These are phyloP conservation scores for Yamadazyma akitaensis DNA, from an alignment of 805 yeast genomes.

Conservation along the genomic window DNA sequence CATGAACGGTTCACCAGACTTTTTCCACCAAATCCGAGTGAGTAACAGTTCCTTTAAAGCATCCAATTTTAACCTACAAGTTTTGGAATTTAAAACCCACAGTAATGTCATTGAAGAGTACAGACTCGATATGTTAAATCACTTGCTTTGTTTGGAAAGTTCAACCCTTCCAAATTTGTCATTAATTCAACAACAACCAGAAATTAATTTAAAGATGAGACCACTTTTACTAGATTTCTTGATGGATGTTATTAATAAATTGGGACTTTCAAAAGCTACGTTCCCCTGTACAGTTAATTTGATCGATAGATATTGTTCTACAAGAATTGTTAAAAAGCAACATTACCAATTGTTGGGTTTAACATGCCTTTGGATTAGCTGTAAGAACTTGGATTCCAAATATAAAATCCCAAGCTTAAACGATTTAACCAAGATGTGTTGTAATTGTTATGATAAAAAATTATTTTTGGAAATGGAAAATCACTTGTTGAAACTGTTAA, in stretches of 20 bases:
- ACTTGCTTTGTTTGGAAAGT: slow-evolving; percentile 29
- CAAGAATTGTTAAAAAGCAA: slow-evolving; percentile 43
- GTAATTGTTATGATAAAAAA: slow-evolving; percentile 53
- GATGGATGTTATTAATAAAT: slow-evolving; percentile 43
- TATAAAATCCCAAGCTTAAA: slow-evolving; percentile 55
- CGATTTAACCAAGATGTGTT: slow-evolving; percentile 53
- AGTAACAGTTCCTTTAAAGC: slow-evolving; percentile 34
- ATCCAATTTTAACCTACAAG: slow-evolving; percentile 36
- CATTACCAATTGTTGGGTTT: slow-evolving; percentile 45
- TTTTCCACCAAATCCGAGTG: slow-evolving; percentile 31
- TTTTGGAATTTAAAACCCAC: slow-evolving; percentile 50
- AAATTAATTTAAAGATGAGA: slow-evolving; percentile 42
- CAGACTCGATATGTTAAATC: slow-evolving; percentile 39
- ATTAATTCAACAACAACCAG: slow-evolving; percentile 45
- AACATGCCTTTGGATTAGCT: slow-evolving; percentile 43
- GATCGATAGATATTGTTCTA: slow-evolving; percentile 43
- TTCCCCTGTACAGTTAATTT: slow-evolving; percentile 45
- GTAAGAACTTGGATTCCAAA: slow-evolving; percentile 50
- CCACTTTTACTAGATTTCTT: slow-evolving; percentile 42
- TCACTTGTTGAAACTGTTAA: slow-evolving; percentile 57
- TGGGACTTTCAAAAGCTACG: slow-evolving; percentile 37
- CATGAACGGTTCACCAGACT: slow-evolving; percentile 26
- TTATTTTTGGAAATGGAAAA: slow-evolving; percentile 67
- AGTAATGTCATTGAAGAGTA: slow-evolving; percentile 42
- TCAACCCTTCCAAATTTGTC: slow-evolving; percentile 29